Conservation (phyloP, 163 green algal species). For the Trebouxiophyceae sp. region DNA sequence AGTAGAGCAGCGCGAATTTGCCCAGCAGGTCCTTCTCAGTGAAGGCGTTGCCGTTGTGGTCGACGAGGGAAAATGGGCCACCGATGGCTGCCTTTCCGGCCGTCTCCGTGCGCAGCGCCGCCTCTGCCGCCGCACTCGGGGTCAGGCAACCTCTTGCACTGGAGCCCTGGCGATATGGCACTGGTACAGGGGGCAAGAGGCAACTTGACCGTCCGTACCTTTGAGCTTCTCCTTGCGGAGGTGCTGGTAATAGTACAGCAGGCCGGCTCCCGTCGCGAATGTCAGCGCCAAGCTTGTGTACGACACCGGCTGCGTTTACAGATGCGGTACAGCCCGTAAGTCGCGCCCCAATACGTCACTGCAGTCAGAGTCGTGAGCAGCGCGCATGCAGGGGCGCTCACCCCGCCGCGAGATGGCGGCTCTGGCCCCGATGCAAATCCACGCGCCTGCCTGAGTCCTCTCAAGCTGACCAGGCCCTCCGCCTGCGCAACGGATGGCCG, state of each 20-base stretch:
- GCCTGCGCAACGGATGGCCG: too few relatives aligned
- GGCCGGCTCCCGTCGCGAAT: conserved; percentile 31
- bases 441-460: too few relatives aligned
- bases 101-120: conserved; percentile 20
- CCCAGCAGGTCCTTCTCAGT: conserved; percentile 76
- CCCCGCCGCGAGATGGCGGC: too few relatives aligned
- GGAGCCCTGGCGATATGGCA: too few relatives aligned
- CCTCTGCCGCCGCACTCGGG: conserved; percentile 27
- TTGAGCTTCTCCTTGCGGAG: conserved; percentile 36
- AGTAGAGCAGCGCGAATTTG: conserved; percentile 92
- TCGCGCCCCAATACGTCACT: too few relatives aligned
- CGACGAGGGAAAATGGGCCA: conserved; percentile 80
- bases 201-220: not conserved
- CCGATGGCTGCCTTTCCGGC: conserved; percentile 84
- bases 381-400: too few relatives aligned
- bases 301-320: conserved; percentile 46
- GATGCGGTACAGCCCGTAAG: too few relatives aligned
- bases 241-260: conserved; percentile 41
- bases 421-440: too few relatives aligned
- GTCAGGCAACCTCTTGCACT: too few relatives aligned
- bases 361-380: too few relatives aligned
- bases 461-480: too few relatives aligned
- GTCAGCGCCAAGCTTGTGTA: conserved; percentile 45
- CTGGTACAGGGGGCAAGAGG: too few relatives aligned
- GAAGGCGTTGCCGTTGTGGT: conserved; percentile 74